These are phyloP conservation scores for Phytopythium kandeliae DNA, from an alignment of 352 stramenopile genomes.

Conservation along the genomic window DNA sequence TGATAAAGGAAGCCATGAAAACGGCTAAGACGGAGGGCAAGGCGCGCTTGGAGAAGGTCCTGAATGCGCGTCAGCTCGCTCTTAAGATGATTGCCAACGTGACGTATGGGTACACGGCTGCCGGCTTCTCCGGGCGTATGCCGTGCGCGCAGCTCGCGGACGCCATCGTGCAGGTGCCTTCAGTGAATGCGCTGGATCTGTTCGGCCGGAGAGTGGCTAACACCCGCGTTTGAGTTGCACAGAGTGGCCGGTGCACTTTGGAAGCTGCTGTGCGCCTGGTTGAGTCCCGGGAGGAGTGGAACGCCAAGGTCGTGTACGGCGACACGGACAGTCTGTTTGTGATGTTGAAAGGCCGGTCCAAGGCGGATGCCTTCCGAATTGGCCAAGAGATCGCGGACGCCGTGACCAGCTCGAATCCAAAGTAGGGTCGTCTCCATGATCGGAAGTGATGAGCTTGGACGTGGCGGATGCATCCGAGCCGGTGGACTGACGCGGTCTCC, in stretches of 20 bases:
- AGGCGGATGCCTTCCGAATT: conserved; percentile 93
- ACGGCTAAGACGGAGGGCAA: conserved; percentile 71
- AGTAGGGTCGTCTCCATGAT: conserved; percentile 28
- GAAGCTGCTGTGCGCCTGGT: conserved; percentile 92
- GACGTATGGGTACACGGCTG: conserved; percentile 98
- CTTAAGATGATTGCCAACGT: conserved; percentile 99
- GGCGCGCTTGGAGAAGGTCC: conserved; percentile 49
- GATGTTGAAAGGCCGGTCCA: conserved; percentile 90
- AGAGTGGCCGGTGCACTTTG: conserved; percentile 88
- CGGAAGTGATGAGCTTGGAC: background rate
- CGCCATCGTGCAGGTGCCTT: conserved; percentile 98
- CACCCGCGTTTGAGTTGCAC: background rate
- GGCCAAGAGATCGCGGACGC: conserved; percentile 87
- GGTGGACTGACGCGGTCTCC: too few species aligned
- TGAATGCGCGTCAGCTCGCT: conserved; percentile 86
- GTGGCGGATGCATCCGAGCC: too few species aligned
- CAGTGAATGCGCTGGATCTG: too few species aligned
- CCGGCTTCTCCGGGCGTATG: conserved; percentile 97
- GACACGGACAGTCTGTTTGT: conserved; percentile 99
- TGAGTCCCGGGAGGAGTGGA: conserved; percentile 75
- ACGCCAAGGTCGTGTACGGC: conserved; percentile 93
- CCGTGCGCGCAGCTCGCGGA: conserved; percentile 96
- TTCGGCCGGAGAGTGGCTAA: too few species aligned
- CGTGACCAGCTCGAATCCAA: conserved; percentile 85
- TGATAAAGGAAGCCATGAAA: conserved; percentile 98